These are phyloP conservation scores for Brassica cretica DNA, from an alignment of 345 rosid species.

Conservation along the genomic window DNA sequence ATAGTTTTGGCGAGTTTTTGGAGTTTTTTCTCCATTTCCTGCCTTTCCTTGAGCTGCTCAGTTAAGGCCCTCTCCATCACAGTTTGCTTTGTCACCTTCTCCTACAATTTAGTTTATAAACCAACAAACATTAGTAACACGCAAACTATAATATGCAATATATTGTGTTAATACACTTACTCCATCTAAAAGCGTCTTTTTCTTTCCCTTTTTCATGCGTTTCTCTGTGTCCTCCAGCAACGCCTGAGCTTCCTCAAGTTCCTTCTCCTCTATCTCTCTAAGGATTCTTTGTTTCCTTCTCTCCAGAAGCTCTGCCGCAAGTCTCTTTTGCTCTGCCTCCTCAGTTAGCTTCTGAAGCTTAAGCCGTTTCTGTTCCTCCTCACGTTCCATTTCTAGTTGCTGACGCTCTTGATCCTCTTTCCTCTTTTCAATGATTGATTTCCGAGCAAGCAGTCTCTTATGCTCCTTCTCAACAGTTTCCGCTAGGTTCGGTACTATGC, in stretches of 20 bases:
- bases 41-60: slow-evolving; percentile 92
- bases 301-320: slow-evolving; percentile 73
- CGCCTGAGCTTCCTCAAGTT: slow-evolving; percentile 85
- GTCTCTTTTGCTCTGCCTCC: slow-evolving; percentile 94
- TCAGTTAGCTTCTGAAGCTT: slow-evolving; percentile 80
- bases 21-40: slow-evolving; percentile 83
- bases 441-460: slow-evolving; percentile 89
- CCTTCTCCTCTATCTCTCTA: slow-evolving; percentile 86
- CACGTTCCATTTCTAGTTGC: slow-evolving; percentile 92
- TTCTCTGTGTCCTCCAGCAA: slow-evolving; percentile 79
- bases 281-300: slow-evolving; percentile 74
- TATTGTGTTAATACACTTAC: slow-evolving; percentile 43
- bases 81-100: slow-evolving; percentile 75
- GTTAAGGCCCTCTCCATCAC: slow-evolving; percentile 74
- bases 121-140: slow-evolving; percentile 12
- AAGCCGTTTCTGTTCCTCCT: slow-evolving; percentile 79
- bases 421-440: slow-evolving; percentile 89
- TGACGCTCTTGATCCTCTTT: slow-evolving; percentile 98
- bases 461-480: slow-evolving; percentile 91
- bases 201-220: slow-evolving; percentile 64
- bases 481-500: slow-evolving; percentile 65
- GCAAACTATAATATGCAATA: neutral
- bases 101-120: slow-evolving; percentile 44
- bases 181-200: slow-evolving; percentile 81
- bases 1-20: slow-evolving; percentile 85